Percentiles rank a stretch among this genome's conserved stretches.
Evolutionary conservation across 1,284 basidiomycete genomes (phyloP).

Genomic region (Ganoderma meredithae): DNA sequence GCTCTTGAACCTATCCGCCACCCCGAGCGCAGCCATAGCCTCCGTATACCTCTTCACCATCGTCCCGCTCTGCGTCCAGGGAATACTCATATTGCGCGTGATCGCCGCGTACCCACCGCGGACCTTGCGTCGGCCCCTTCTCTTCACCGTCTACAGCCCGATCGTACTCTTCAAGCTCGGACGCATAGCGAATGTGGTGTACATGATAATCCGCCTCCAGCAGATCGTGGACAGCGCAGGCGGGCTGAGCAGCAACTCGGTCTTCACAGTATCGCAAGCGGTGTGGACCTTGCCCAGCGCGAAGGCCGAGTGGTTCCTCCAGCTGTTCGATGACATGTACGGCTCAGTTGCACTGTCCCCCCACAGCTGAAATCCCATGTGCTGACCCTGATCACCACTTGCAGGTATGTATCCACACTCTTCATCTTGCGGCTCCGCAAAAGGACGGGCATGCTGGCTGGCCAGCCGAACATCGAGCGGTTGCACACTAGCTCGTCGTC

Average conservation of each 20-base stretch:
- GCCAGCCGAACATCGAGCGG: background rate
- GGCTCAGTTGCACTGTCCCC: background rate
- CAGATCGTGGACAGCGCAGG: background rate
- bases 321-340: constrained; percentile 39
- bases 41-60: background rate
- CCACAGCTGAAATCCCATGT: no score
- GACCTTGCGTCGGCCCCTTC: background rate
- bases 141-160: background rate
- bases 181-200: background rate
- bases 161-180: background rate
- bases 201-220: background rate
- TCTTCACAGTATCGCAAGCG: background rate
- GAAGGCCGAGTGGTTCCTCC: constrained; percentile 40
- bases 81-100: background rate
- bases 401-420: constrained; percentile 8
- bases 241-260: background rate
- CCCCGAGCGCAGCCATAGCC: background rate
- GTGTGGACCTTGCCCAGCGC: constrained; percentile 7
- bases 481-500: no score
- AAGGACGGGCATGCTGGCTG: background rate
- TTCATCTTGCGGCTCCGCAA: constrained; percentile 1
- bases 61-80: background rate
- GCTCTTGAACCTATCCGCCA: background rate
- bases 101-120: background rate
- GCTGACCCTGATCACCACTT: background rate